These are phyloP conservation scores for Globisporangium rhizosaccharum DNA, from an alignment of 352 stramenopile species.

Conservation along the genomic window DNA sequence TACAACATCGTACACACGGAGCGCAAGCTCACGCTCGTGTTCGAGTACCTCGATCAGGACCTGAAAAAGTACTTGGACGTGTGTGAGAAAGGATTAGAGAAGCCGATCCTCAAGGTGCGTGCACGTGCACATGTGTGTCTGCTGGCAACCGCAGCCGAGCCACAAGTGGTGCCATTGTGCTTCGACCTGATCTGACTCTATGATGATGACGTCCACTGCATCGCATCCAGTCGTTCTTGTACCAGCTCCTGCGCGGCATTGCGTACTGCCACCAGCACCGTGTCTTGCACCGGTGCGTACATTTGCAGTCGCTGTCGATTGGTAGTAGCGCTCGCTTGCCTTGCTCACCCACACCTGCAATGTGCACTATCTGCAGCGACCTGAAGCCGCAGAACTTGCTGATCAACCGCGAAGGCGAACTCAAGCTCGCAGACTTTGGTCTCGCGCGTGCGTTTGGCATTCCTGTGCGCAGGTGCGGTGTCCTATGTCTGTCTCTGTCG, in stretches of 20 bases:
- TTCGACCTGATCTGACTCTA: neutral
- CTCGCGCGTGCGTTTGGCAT: slow-evolving; percentile 99
- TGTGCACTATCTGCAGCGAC: slow-evolving; percentile 82
- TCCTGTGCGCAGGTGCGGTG: slow-evolving; percentile 89
- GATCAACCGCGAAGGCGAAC: slow-evolving; percentile 96
- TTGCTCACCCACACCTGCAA: neutral
- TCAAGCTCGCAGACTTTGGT: slow-evolving; percentile 99
- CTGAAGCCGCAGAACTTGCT: slow-evolving; percentile 98
- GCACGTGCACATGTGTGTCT: neutral
- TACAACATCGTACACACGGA: slow-evolving; percentile 99
- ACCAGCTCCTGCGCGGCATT: slow-evolving; percentile 98
- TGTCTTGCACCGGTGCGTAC: slow-evolving; percentile 83
- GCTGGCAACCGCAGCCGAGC: neutral
- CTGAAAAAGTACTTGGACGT: slow-evolving; percentile 99
- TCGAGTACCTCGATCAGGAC: slow-evolving; percentile 99
- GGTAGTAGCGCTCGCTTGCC: neutral
- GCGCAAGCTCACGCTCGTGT: slow-evolving; percentile 98
- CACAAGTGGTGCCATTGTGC: too few species aligned
- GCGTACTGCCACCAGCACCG: slow-evolving; percentile 99
- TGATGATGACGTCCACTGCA: neutral
- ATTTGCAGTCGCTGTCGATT: neutral
- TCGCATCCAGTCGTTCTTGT: slow-evolving; percentile 91
- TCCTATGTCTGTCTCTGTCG: neutral
- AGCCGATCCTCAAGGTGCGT: slow-evolving; percentile 75
- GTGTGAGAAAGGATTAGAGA: slow-evolving; percentile 96